phyloP scores from a whole-genome alignment of 1,284 basidiomycete species.

The Peniophora sp. region DNA sequence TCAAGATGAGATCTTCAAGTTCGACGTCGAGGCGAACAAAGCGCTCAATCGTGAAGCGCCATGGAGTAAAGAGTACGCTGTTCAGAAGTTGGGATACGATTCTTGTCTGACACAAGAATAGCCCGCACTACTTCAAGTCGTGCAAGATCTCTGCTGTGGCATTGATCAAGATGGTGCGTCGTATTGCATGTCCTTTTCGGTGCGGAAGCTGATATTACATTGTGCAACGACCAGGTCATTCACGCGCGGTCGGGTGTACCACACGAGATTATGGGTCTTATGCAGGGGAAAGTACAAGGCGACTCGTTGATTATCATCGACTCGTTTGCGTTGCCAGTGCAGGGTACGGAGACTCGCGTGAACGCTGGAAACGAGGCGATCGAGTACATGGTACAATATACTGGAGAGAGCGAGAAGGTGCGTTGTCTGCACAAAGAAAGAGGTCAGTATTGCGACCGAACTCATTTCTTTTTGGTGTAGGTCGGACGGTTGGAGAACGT shows the following conservation, averaged over 20 bases:
- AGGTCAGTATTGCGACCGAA: no score
- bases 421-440: constrained; percentile 13
- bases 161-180: constrained; percentile 91
- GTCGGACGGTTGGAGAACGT: constrained; percentile 81
- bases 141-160: constrained; percentile 95
- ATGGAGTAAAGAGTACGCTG: constrained; percentile 78
- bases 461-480: constrained; percentile 25
- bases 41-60: constrained; percentile 67
- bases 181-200: background rate
- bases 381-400: constrained; percentile 98
- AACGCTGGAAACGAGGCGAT: constrained; percentile 95
- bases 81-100: constrained; percentile 1
- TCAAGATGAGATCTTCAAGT: constrained; percentile 78
- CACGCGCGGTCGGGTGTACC: constrained; percentile 96
- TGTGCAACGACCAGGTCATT: constrained; percentile 68
- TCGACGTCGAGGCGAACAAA: constrained; percentile 68
- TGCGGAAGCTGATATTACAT: no score
- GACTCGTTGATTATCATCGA: constrained; percentile 89
- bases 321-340: constrained; percentile 93
- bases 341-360: constrained; percentile 98
- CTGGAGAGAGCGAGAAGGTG: constrained; percentile 73
- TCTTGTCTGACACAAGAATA: constrained; percentile 20
- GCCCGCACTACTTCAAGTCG: constrained; percentile 88
- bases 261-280: constrained; percentile 98
- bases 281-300: constrained; percentile 94